Conservation (phyloP, 192 early-diverging fungal species). For the Backusella tarrabulga region DNA sequence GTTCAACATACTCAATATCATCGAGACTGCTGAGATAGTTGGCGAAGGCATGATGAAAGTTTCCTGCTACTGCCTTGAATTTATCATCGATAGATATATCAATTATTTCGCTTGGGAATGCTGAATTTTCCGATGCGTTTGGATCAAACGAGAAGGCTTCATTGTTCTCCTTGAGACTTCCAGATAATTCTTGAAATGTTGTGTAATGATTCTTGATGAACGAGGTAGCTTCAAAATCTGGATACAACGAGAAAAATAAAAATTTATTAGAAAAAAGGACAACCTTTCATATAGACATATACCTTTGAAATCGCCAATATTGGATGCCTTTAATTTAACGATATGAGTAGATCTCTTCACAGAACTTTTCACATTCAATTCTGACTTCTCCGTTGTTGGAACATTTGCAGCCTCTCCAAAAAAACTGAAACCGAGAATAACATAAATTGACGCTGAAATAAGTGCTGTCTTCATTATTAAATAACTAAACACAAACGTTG, state of each 20-base stretch:
- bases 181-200: neutral
- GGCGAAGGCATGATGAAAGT: slow-evolving; percentile 14
- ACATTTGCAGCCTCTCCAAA: neutral
- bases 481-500: neutral
- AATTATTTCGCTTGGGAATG: neutral
- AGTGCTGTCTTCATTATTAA: neutral
- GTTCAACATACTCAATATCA: slow-evolving; percentile 27
- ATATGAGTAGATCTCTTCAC: neutral
- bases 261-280: neutral
- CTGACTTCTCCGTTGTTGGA: neutral
- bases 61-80: slow-evolving; percentile 10
- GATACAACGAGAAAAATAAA: neutral
- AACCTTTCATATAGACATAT: neutral
- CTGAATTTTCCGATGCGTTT: neutral
- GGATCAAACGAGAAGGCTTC: neutral
- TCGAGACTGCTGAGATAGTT: slow-evolving; percentile 8
- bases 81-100: neutral
- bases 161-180: neutral
- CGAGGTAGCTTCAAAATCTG: slow-evolving; percentile 3
- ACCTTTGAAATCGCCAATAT: neutral
- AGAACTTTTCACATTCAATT: neutral
- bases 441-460: neutral
- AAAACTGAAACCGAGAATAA: neutral
- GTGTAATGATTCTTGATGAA: slow-evolving; percentile 10
- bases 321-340: neutral